Conservation (phyloP, 805 yeast species). For the Teunomyces lycoperdinae region DNA sequence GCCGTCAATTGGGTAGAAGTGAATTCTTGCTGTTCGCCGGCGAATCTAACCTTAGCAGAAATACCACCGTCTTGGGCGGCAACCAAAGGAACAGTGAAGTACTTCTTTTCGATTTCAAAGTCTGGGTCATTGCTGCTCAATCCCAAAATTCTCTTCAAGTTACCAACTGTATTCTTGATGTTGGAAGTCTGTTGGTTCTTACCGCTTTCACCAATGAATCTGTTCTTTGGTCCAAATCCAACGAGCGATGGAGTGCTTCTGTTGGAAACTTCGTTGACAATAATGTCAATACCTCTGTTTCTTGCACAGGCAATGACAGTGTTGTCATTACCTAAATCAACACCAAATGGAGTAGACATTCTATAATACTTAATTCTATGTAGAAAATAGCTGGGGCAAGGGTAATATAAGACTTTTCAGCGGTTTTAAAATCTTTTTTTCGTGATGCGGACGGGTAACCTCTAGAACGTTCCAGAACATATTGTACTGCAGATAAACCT, state of each 20-base stretch:
- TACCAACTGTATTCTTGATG: conserved; percentile 93
- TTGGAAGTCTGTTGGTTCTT: conserved; percentile 96
- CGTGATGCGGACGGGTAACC: conserved; percentile 3
- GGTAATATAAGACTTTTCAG: background rate
- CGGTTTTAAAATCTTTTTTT: conserved; percentile 5
- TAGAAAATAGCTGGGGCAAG: background rate
- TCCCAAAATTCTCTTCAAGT: conserved; percentile 90
- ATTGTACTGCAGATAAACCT: background rate
- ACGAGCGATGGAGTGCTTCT: conserved; percentile 90
- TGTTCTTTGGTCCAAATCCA: conserved; percentile 86
- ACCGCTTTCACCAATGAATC: conserved; percentile 94
- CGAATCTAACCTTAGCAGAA: conserved; percentile 82
- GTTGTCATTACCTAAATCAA: conserved; percentile 94
- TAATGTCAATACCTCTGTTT: conserved; percentile 97
- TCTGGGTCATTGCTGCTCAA: conserved; percentile 73
- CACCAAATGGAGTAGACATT: conserved; percentile 95
- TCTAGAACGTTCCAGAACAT: conserved; percentile 3
- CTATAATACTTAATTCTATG: conserved; percentile 8
- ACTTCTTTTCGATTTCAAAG: conserved; percentile 69
- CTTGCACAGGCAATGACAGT: conserved; percentile 94
- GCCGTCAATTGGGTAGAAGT: conserved; percentile 89
- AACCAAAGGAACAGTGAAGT: conserved; percentile 67
- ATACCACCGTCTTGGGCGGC: conserved; percentile 70
- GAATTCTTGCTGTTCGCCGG: conserved; percentile 75
- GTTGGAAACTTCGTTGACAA: conserved; percentile 98